Conservation (phyloP, 208 protist species). For the Leishmania guyanensis region DNA sequence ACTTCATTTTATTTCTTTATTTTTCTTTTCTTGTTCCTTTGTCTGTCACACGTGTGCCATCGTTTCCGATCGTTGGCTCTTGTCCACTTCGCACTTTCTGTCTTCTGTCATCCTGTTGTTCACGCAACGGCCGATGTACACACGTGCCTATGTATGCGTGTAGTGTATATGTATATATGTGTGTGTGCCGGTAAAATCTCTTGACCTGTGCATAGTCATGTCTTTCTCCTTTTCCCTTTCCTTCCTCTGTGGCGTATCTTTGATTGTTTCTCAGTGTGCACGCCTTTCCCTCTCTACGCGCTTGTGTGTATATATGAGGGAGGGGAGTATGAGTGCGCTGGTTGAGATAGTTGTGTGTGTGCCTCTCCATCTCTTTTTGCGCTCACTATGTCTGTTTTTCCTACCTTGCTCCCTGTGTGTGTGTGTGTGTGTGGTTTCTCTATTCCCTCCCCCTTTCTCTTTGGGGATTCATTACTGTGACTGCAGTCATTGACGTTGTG, state of each 20-base stretch:
- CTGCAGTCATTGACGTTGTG: background rate
- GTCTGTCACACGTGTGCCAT: background rate
- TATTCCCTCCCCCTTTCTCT: background rate
- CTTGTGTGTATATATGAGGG: background rate
- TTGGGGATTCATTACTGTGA: background rate
- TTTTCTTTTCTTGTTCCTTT: background rate
- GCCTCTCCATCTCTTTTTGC: conserved; percentile 1
- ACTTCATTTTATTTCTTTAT: background rate
- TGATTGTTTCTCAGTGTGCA: background rate
- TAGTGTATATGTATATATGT: background rate
- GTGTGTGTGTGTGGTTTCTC: background rate
- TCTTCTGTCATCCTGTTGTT: background rate
- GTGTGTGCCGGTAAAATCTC: background rate
- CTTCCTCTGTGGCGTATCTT: background rate
- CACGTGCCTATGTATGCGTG: background rate
- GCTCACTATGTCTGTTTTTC: background rate
- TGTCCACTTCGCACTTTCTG: background rate
- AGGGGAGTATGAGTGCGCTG: background rate
- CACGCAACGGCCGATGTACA: background rate
- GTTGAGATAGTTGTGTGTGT: background rate
- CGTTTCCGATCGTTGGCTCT: background rate
- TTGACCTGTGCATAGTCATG: background rate
- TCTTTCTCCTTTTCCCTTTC: conserved; percentile 16
- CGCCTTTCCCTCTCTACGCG: background rate
- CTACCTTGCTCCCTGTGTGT: background rate